These are phyloP conservation scores for Cystobasidium pallidum DNA, from an alignment of 1,284 basidiomycete species.

Conservation along the genomic window DNA sequence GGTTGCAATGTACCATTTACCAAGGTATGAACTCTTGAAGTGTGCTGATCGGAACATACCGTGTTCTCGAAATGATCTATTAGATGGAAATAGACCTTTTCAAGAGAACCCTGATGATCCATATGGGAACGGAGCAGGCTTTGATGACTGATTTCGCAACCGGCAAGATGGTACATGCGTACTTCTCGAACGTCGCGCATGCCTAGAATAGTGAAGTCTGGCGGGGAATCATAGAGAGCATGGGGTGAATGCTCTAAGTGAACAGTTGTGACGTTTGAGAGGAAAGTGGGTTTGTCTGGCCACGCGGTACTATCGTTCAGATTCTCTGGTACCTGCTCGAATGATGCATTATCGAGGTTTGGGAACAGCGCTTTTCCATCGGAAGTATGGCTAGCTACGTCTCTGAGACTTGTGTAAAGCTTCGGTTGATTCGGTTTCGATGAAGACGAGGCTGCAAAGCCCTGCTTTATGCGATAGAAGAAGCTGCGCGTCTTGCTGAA, in stretches of 20 bases:
- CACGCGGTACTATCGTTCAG: background rate
- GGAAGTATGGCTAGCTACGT: constrained; percentile 1
- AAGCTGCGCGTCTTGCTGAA: constrained; percentile 2
- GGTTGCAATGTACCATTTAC: background rate
- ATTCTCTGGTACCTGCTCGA: constrained; percentile 1
- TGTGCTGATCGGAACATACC: constrained; percentile 1
- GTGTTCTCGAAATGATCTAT: constrained; percentile 9
- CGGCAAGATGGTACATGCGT: constrained; percentile 15
- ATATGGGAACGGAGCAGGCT: background rate
- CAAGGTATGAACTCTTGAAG: background rate
- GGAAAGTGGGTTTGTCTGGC: constrained; percentile 11
- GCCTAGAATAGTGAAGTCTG: background rate
- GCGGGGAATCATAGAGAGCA: constrained; percentile 10
- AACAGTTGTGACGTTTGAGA: constrained; percentile 2
- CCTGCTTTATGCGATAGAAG: constrained; percentile 5
- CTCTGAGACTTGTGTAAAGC: constrained; percentile 3
- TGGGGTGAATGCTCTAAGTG: constrained; percentile 5
- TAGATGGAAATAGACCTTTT: constrained; percentile 5
- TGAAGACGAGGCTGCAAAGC: background rate
- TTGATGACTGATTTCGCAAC: constrained; percentile 5
- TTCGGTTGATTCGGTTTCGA: background rate
- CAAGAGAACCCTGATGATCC: background rate
- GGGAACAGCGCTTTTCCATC: constrained; percentile 2
- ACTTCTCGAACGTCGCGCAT: constrained; percentile 16
- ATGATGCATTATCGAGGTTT: constrained; percentile 4